Conservation (phyloP, 768 basidiomycete genomes). For the Suillus tomentosus region DNA sequence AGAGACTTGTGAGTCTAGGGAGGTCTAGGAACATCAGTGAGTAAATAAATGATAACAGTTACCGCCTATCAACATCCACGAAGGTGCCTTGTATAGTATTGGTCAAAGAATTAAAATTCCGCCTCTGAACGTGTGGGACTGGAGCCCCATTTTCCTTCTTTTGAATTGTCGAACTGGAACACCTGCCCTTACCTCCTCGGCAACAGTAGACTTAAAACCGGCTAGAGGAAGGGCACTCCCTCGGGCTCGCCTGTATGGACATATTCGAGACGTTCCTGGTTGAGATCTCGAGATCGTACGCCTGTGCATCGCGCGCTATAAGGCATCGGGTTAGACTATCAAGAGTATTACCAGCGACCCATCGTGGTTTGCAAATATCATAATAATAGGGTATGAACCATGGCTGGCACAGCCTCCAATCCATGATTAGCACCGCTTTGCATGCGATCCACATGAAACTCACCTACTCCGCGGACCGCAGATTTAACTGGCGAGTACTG, state of each 20-base stretch:
- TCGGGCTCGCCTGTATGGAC: background rate
- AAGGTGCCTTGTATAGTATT: conserved; percentile 8
- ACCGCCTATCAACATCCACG: background rate
- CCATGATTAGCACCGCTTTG: background rate
- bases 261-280: background rate
- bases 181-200: background rate
- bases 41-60: background rate
- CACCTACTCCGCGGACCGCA: background rate
- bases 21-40: background rate
- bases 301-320: background rate
- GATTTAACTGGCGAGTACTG: background rate
- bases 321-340: background rate
- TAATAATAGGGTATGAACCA: background rate
- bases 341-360: background rate
- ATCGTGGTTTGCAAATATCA: background rate
- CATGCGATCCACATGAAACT: background rate
- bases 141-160: background rate
- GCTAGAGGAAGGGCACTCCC: background rate
- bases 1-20: conserved; percentile 1
- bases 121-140: background rate
- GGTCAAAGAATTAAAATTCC: background rate
- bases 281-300: background rate
- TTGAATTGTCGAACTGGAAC: background rate
- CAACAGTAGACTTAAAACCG: background rate
- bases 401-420: background rate